Evolutionary conservation across 306 rosid genomes (phyloP).

Genomic region (Prunus campanulata): DNA sequence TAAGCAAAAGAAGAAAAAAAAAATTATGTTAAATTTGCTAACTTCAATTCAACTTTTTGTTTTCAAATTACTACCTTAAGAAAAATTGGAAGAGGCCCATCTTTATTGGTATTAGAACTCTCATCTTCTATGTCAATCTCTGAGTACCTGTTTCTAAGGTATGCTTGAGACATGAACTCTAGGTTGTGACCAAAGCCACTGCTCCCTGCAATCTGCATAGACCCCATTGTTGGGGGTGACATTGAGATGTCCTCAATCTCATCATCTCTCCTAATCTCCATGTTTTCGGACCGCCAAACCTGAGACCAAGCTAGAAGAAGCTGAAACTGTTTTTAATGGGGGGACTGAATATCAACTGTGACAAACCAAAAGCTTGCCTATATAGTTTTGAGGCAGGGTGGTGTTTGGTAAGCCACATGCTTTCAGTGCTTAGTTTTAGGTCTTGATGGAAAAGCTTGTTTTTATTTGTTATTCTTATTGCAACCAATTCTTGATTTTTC

Average conservation of each 20-base stretch:
- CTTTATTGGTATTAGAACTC: conserved; percentile 31
- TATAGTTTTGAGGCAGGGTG: conserved; percentile 37
- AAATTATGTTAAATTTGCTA: too few relatives aligned
- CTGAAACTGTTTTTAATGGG: conserved; percentile 18
- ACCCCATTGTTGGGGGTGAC: too few relatives aligned
- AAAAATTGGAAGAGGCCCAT: conserved; percentile 74
- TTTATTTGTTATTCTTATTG: conserved; percentile 22
- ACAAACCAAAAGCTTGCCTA: conserved; percentile 40
- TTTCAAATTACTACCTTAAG: conserved; percentile 53
- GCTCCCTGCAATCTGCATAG: conserved; percentile 47
- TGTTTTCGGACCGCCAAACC: background rate
- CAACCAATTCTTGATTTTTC: conserved; percentile 33
- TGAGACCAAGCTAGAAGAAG: conserved; percentile 10
- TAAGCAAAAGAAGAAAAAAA: background rate
- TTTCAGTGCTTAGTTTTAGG: conserved; percentile 50
- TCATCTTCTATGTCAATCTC: conserved; percentile 62
- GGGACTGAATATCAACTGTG: conserved; percentile 37
- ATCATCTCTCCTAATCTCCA: conserved; percentile 31
- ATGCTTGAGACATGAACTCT: conserved; percentile 64
- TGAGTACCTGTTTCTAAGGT: conserved; percentile 49
- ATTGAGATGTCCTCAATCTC: too few relatives aligned
- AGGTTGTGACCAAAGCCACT: conserved; percentile 54
- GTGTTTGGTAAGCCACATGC: conserved; percentile 69
- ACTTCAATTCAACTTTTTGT: too few relatives aligned
- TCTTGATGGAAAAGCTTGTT: conserved; percentile 10